These are phyloP conservation scores for Phytophthora tentaculata DNA, from an alignment of 352 stramenopile species.

Conservation along the genomic window DNA sequence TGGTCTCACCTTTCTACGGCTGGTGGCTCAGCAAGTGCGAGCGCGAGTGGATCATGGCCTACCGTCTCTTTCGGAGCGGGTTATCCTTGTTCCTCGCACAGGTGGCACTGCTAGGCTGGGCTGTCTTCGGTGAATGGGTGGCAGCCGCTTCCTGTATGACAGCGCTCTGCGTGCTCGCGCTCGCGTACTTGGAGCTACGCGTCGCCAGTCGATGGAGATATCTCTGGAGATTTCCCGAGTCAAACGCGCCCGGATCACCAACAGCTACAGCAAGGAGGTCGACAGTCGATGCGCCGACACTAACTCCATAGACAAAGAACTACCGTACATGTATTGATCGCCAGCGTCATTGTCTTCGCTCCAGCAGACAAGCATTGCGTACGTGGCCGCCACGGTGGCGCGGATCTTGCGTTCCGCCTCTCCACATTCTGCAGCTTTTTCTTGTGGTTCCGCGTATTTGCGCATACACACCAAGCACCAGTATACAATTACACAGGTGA, in stretches of 20 bases:
- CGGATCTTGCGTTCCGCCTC: constrained; percentile 9
- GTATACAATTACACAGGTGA: constrained; percentile 10
- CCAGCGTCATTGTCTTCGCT: not conserved
- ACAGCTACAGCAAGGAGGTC: constrained; percentile 12
- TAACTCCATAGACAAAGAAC: constrained; percentile 26
- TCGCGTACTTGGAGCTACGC: constrained; percentile 69
- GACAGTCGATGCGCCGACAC: constrained; percentile 15
- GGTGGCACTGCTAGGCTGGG: constrained; percentile 63
- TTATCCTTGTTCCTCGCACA: constrained; percentile 67
- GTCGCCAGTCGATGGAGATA: constrained; percentile 75
- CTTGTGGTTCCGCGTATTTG: constrained; percentile 40
- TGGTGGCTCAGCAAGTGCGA: constrained; percentile 81
- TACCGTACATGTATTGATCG: too few relatives aligned
- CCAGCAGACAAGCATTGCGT: constrained; percentile 14
- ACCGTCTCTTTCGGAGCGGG: constrained; percentile 64
- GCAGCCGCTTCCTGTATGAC: constrained; percentile 59
- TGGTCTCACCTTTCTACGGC: constrained; percentile 75
- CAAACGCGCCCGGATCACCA: constrained; percentile 20
- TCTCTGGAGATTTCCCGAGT: constrained; percentile 67
- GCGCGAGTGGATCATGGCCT: constrained; percentile 73
- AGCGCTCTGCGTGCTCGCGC: constrained; percentile 41
- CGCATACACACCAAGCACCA: constrained; percentile 29
- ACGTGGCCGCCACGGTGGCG: too few relatives aligned
- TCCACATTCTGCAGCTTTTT: constrained; percentile 25
- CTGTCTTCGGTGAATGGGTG: constrained; percentile 62